Base-by-base conservation (phyloP, 2,329 filamentous ascomycete genomes). In the Daldinia sp. region DNA sequence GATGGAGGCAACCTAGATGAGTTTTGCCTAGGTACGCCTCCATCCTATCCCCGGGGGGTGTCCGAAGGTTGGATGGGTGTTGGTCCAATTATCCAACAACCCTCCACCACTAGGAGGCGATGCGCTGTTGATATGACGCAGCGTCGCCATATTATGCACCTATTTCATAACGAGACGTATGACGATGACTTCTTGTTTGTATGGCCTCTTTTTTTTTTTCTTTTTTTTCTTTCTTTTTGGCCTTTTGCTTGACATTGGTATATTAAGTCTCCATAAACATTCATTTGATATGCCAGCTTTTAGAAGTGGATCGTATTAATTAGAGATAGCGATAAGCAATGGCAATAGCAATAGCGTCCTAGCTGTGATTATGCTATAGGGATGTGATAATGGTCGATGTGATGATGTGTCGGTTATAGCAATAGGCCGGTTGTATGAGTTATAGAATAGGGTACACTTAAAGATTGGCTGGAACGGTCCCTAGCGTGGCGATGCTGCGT, bases 1-100 rank as follows among this genome's bases (percentile, higher is more conserved):
- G 45, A 48, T 15, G 10, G 45, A 30, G 25, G 25, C 9, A 9
- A 5, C 27, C 25, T 17, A 48, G 15, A 17, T 51, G 32, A 48
- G 27, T 2, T 4, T 17, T 30, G 45, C 13, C 25, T 48, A 30
- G 15, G 25, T 30, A 29, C 15, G 11, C 25, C 45, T 21, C 45
- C 27, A 15, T 48, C 45, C 27, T 29, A 51, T 58, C 47, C 55
- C 37, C 47, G 23, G 37, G 55, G 41, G 34, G 55, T 29, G 29
- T 51, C 17, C 15, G 17, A 48, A 15, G 53, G 21, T 35, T 56
- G 15, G 23, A 21, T 19, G 17, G 45, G 45, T 25, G 45, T 41
- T 17, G 34, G 27, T 23, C 43, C n/a, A 34, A 27, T 34, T 35
- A 19, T 32, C 54, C 35, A 43, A 34, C 25, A 34, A 15, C 54